phyloP scores from a whole-genome alignment of 1,284 basidiomycete genomes.

The Ustilago cynodontis region DNA sequence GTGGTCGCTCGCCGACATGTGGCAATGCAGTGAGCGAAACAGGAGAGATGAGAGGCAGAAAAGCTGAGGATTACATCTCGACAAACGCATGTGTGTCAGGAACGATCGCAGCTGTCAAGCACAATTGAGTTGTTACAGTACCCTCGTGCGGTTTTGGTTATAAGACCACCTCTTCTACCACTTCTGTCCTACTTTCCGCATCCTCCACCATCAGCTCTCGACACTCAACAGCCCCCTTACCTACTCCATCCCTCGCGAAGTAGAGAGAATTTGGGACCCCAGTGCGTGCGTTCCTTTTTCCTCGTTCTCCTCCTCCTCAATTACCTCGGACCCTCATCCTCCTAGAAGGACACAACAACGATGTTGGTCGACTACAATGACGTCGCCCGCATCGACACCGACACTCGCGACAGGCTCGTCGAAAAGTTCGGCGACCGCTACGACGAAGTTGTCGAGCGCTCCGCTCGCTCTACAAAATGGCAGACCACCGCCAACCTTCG shows the following conservation, averaged over 20 bases:
- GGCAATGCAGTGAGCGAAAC: constrained; percentile 8
- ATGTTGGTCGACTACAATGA: constrained; percentile 45
- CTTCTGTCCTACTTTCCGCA: not conserved
- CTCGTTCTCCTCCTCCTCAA: not conserved
- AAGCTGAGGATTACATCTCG: not conserved
- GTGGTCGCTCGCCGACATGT: constrained; percentile 5
- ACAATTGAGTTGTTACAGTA: not conserved
- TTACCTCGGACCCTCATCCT: not conserved
- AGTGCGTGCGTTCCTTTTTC: not conserved
- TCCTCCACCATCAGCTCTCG: not conserved
- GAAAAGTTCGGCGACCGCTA: constrained; percentile 58
- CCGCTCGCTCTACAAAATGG: constrained; percentile 69
- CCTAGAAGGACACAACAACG: not conserved
- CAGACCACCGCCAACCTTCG: constrained; percentile 70
- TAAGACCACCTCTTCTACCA: not conserved
- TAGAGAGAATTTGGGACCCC: not conserved
- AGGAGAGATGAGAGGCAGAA: not conserved
- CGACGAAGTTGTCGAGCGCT: constrained; percentile 68
- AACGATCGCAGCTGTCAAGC: not conserved
- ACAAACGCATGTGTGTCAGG: not conserved
- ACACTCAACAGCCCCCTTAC: not conserved
- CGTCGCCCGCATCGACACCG: constrained; percentile 51
- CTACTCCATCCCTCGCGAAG: not conserved
- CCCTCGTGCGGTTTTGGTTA: not conserved
- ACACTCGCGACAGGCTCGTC: constrained; percentile 43